Percentiles rank a stretch among this genome's conserved stretches.
Evolutionary conservation across 2,329 filamentous ascomycete genomes (phyloP).

Genomic region (Aureobasidium uvarum): DNA sequence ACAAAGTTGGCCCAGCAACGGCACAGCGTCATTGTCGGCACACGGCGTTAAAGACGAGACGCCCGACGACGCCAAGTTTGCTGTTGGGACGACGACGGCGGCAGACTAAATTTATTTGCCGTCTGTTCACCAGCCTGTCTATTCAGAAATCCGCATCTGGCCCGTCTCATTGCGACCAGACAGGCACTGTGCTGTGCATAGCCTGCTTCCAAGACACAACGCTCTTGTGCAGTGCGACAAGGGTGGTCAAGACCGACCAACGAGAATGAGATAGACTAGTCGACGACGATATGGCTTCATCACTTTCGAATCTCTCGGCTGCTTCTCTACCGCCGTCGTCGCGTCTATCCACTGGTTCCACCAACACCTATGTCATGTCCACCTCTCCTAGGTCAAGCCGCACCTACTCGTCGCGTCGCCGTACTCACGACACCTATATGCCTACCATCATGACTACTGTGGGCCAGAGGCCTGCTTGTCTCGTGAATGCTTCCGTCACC

Average conservation of each 20-base stretch:
- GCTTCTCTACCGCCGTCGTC: conserved; percentile 23
- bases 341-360: conserved; percentile 39
- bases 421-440: conserved; percentile 70
- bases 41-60: conserved; percentile 11
- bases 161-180: background rate
- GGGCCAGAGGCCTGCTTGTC: conserved; percentile 74
- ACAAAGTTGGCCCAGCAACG: conserved; percentile 25
- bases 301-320: conserved; percentile 19
- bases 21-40: background rate
- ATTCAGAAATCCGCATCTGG: background rate
- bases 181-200: conserved; percentile 16
- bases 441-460: conserved; percentile 70
- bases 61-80: conserved; percentile 12
- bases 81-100: conserved; percentile 15
- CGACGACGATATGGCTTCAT: conserved; percentile 29
- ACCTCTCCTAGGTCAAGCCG: conserved; percentile 72
- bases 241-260: background rate
- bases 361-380: conserved; percentile 88
- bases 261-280: background rate
- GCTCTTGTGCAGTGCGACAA: background rate
- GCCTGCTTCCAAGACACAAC: background rate
- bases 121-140: background rate
- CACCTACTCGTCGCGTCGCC: conserved; percentile 40
- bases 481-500: conserved; percentile 98
- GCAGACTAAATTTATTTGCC: conserved; percentile 6